A percentile compares a stretch with the other conserved stretches of the same genome.
Evolutionary conservation across 1,284 basidiomycete species (phyloP).

Genomic region (Spongispora temasekensis): DNA sequence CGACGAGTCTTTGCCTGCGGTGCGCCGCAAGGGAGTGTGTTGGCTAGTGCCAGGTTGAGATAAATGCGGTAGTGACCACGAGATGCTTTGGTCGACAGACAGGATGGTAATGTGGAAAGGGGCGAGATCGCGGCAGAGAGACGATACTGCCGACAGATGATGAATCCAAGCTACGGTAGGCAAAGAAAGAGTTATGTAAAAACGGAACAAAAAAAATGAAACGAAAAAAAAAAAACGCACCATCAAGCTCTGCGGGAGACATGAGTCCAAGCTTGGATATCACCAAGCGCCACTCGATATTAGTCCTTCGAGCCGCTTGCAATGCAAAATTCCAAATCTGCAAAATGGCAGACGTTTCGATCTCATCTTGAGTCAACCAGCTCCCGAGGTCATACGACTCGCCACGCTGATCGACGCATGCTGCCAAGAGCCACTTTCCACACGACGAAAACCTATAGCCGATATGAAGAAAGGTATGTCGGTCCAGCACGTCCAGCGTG

Average conservation of each 20-base stretch:
- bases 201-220: not conserved
- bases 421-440: constrained; percentile 73
- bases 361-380: constrained; percentile 57
- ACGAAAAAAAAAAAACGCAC: constrained; percentile 43
- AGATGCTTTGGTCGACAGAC: constrained; percentile 53
- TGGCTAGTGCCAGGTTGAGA: constrained; percentile 18
- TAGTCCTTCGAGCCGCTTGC: constrained; percentile 59
- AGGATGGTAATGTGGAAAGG: constrained; percentile 57
- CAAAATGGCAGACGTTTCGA: constrained; percentile 45
- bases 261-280: constrained; percentile 67
- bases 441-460: constrained; percentile 66
- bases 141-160: constrained; percentile 44
- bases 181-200: constrained; percentile 8
- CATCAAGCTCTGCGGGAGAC: constrained; percentile 58
- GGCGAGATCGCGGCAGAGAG: constrained; percentile 39
- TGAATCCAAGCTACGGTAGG: constrained; percentile 72
- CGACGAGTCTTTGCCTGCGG: constrained; percentile 21
- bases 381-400: constrained; percentile 68
- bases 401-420: constrained; percentile 76
- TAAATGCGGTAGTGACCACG: constrained; percentile 50
- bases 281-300: constrained; percentile 78
- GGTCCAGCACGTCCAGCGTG: constrained; percentile 67
- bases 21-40: constrained; percentile 26
- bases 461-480: constrained; percentile 72
- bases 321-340: constrained; percentile 70